These are phyloP conservation scores for Geum urbanum DNA, from an alignment of 306 rosid genomes.

Conservation along the genomic window DNA sequence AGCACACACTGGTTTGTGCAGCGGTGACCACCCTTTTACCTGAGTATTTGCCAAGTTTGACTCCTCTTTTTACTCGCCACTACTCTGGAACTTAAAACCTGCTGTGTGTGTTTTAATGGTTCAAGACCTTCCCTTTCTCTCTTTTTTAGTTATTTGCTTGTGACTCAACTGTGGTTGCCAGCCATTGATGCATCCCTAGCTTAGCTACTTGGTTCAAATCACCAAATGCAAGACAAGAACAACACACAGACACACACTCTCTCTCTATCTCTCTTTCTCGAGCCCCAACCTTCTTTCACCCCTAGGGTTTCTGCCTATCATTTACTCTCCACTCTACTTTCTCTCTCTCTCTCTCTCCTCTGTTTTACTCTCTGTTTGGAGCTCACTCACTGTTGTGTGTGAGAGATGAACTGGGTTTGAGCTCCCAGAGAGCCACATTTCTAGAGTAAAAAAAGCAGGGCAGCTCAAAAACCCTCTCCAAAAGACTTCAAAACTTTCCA, in stretches of 20 bases:
- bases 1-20: slow-evolving; percentile 24
- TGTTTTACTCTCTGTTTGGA: too few relatives aligned
- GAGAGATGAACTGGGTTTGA: slow-evolving; percentile 26
- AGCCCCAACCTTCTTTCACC: slow-evolving; percentile 74
- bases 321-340: background rate
- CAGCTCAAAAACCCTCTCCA: slow-evolving; percentile 22
- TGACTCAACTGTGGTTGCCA: background rate
- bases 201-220: slow-evolving; percentile 25
- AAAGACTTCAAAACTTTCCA: slow-evolving; percentile 32
- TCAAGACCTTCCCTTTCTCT: background rate
- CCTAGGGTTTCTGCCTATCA: slow-evolving; percentile 20
- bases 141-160: slow-evolving; percentile 14
- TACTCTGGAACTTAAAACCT: slow-evolving; percentile 6
- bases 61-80: slow-evolving; percentile 59
- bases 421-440: slow-evolving; percentile 22
- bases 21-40: slow-evolving; percentile 29
- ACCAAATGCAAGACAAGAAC: slow-evolving; percentile 37
- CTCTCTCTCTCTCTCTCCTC: slow-evolving; percentile 11
- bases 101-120: background rate
- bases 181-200: slow-evolving; percentile 28
- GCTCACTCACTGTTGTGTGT: background rate
- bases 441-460: slow-evolving; percentile 29
- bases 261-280: slow-evolving; percentile 72
- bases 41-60: slow-evolving; percentile 38
- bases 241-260: background rate